Base-by-base conservation (phyloP, 1,284 basidiomycete genomes). In the Termitomyces sp. region DNA sequence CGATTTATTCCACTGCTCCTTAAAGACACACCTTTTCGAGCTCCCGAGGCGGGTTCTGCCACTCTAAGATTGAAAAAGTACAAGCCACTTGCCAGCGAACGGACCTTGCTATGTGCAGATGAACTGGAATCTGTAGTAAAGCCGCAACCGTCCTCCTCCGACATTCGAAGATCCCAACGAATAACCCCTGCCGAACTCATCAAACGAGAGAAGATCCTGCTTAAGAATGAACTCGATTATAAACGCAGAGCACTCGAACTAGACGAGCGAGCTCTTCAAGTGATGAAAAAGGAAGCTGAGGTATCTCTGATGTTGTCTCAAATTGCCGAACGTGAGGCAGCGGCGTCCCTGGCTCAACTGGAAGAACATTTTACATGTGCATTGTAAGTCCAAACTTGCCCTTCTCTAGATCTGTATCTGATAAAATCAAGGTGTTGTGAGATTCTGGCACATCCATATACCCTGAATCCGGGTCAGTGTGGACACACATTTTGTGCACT, bases 401-500 rank as follows among this genome's bases (percentile, higher is more conserved):
- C 44, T n/a, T 36, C 13, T 34, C 54, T 43, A 41, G 26, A 40
- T n/a, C 44, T 54, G 36, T 51, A 57, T 38, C 50, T 8, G 40
- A 45, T 21, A 12, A 33, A 53, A 58, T 48, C 19, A 55, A 78
- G 76, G 56, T 78, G 77, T 59, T 77, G 74, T 63, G 73, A 72
- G 56, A 67, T 70, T 42, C 79, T 83, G 67, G 80, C 84, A 1
- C 75, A 75, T 56, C 86, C 85, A 10, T 82, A 82, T 61, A 69
- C 71, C n/a, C 68, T 87, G 44, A 77, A 73, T 50, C 76, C 82
- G 7, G 72, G 72, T 19, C 67, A 70, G 43, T 87, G 84, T 57
- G 85, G 86, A 1, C 84, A 87, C 61, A 77, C 82, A 0, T 87
- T 83, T 64, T 86, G 83, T 64, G 78, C 80, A 19, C 68, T 81